A percentile compares a stretch with the other conserved stretches of the same genome.
Conservation (phyloP, 1,284 basidiomycete genomes). For the Malassezia caprae region DNA sequence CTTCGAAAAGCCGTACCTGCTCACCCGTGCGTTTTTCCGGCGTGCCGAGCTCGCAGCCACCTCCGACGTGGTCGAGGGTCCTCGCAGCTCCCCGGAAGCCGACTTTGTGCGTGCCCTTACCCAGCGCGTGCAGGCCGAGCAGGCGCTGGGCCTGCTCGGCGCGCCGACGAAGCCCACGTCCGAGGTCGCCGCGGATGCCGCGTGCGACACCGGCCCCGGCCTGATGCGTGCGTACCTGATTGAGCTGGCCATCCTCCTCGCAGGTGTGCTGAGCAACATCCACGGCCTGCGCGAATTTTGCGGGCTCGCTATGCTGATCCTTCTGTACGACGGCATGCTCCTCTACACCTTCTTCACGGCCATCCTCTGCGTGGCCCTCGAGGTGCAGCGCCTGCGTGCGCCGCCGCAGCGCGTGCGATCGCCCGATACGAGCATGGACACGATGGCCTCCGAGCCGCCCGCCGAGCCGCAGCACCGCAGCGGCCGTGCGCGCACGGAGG, state of each 20-base stretch:
- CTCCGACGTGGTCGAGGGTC: conserved; percentile 22
- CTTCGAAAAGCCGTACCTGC: conserved; percentile 89
- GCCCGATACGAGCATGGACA: background rate
- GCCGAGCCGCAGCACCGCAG: conserved; percentile 8
- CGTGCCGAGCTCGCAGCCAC: conserved; percentile 60
- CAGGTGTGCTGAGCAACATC: conserved; percentile 78
- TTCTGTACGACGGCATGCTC: conserved; percentile 75
- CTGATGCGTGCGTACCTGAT: conserved; percentile 87
- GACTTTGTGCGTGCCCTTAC: conserved; percentile 47
- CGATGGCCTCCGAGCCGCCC: conserved; percentile 6
- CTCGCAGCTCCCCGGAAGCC: conserved; percentile 24
- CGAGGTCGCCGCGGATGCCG: conserved; percentile 72
- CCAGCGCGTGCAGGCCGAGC: conserved; percentile 40
- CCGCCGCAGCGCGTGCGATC: background rate
- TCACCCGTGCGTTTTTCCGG: conserved; percentile 70
- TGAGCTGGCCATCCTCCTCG: conserved; percentile 75
- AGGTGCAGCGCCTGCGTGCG: conserved; percentile 56
- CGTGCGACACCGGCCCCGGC: conserved; percentile 65
- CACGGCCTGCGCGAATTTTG: conserved; percentile 89
- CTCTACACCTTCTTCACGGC: conserved; percentile 83
- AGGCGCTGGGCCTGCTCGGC: conserved; percentile 50
- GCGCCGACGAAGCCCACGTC: conserved; percentile 57
- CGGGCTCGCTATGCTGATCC: conserved; percentile 75
- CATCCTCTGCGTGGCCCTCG: conserved; percentile 84
- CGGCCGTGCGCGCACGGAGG: background rate